Evolutionary conservation across 805 yeast genomes (phyloP), one percentile per base, ranked within the genome.

Genomic region (Hanseniaspora lachancei): DNA sequence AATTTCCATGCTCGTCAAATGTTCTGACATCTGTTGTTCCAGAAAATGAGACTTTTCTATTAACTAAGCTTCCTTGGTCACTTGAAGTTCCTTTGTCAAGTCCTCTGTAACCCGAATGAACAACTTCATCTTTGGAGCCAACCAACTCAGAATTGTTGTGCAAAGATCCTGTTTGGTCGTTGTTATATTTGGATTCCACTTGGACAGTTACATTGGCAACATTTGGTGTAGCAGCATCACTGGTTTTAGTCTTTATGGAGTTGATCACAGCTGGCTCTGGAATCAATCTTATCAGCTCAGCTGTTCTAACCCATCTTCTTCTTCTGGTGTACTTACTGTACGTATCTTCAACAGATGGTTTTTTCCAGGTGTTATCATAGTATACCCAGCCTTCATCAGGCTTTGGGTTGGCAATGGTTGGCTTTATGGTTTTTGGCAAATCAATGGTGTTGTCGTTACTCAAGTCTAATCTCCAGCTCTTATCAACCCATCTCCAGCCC

Each of bases 301-400:
- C 98, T 1, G 95, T 87, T 60, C 98, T 78, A 16, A 91, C 79
- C 98, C 98, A 91, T 66, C 97, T 77, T 72, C 98, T 79, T 66
- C 96, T 78, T 68, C 98, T 79, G 5, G 97, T 91, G 65, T 89
- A 91, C 67, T 88, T 89, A 24, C 93, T 80, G 69, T 81, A 89
- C 3, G 93, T 77, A 66, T 89, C 95, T 56, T 86, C 96, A 0
- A 93, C 80, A 1, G 89, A 72, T 18, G 97, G 96, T 61, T 80
- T 81, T 62, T 86, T 86, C 98, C 98, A 91, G 3, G 95, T 84
- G 66, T 89, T 93, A 67, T 91, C 97, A 63, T 79, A 87, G 68
- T 83, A 91, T 50, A 91, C 79, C 69, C 76, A 91, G 0, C 96
- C 97, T 58, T 88, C 96, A 65, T 86, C 89, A 0, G 79, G 65